Evolutionary conservation across 345 rosid species (phyloP).

Genomic region (Acer campestre): DNA sequence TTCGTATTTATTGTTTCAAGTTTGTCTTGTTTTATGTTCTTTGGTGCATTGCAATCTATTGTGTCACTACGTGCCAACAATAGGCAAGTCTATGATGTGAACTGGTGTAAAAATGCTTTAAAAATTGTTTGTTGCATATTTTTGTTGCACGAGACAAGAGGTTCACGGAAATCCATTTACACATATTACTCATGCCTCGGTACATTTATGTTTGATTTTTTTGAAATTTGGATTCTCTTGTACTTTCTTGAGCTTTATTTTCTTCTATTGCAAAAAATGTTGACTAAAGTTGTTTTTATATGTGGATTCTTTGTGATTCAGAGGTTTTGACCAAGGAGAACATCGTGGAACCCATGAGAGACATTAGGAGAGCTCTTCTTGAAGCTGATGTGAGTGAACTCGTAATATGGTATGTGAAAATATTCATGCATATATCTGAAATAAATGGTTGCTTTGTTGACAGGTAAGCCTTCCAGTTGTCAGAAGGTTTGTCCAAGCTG

Average conservation of each 20-base stretch:
- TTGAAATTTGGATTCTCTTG: neutral
- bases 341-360: constrained; percentile 94
- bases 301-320: constrained; percentile 34
- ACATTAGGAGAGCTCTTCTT: constrained; percentile 91
- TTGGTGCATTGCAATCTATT: too few species aligned
- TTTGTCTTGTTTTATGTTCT: too few species aligned
- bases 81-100: neutral
- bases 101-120: neutral
- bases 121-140: neutral
- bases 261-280: neutral
- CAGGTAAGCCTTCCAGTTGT: constrained; percentile 99
- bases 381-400: constrained; percentile 92
- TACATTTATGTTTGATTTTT: neutral
- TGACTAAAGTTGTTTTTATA: neutral
- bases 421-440: neutral
- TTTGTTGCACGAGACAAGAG: too few species aligned
- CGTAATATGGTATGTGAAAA: constrained; percentile 4
- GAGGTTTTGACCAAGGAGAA: constrained; percentile 95
- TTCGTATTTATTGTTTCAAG: neutral
- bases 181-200: neutral
- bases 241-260: constrained; percentile 2
- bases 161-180: too few species aligned
- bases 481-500: constrained; percentile 90
- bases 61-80: neutral
- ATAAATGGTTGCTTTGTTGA: constrained; percentile 25